phyloP scores from a whole-genome alignment of 1,139 yeast species.

The Suhomyces bolitotheri region DNA sequence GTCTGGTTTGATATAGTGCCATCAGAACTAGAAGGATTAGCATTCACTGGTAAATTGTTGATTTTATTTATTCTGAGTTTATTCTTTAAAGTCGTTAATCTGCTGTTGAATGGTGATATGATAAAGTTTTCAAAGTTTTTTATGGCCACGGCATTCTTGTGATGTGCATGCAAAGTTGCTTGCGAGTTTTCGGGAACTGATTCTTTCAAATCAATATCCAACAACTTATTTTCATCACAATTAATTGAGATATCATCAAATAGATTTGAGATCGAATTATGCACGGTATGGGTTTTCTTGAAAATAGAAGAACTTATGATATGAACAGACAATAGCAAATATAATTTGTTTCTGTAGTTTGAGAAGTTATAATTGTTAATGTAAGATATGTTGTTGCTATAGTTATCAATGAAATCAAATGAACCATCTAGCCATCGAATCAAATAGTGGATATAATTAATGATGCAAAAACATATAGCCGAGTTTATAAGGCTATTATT shows the following conservation, averaged over 20 bases:
- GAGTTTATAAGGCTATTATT: conserved; percentile 28
- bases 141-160: conserved; percentile 43
- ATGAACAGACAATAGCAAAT: conserved; percentile 44
- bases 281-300: conserved; percentile 17
- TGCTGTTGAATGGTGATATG: conserved; percentile 39
- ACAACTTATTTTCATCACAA: conserved; percentile 17
- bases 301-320: conserved; percentile 41
- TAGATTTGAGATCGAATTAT: conserved; percentile 14
- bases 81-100: conserved; percentile 15
- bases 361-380: conserved; percentile 16
- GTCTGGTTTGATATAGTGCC: conserved; percentile 1
- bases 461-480: conserved; percentile 30
- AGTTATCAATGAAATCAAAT: conserved; percentile 14
- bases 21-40: neutral
- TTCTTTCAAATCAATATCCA: conserved; percentile 16
- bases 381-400: conserved; percentile 14
- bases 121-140: conserved; percentile 60
- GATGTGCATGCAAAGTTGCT: conserved; percentile 22
- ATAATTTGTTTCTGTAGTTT: conserved; percentile 30
- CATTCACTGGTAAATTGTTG: conserved; percentile 4
- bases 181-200: conserved; percentile 17
- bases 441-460: conserved; percentile 32
- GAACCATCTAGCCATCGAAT: conserved; percentile 18
- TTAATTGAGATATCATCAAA: conserved; percentile 17
- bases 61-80: conserved; percentile 12